These are phyloP conservation scores for Helotiales sp. DNA, from an alignment of 2,329 filamentous ascomycete species.

Conservation along the genomic window DNA sequence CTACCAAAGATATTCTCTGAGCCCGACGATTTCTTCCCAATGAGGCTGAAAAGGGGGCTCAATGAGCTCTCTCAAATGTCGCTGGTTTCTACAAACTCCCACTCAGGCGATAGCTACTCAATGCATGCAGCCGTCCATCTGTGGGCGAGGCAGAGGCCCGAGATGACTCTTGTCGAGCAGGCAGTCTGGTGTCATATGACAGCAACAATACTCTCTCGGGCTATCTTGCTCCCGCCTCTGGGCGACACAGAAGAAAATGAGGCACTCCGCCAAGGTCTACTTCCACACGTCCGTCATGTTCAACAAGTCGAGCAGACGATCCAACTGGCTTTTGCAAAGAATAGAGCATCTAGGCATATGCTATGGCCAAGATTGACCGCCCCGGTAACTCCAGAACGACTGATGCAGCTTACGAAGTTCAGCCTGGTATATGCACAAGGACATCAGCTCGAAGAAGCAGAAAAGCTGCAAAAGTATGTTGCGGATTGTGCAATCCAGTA, in stretches of 20 bases:
- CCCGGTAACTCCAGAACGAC: conserved; percentile 7
- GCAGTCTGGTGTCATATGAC: conserved; percentile 19
- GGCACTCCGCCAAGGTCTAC: conserved; percentile 12
- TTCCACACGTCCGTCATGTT: conserved; percentile 18
- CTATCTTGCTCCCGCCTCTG: conserved; percentile 15
- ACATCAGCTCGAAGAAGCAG: conserved; percentile 17
- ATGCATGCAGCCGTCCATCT: conserved; percentile 18
- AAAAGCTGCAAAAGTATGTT: neutral
- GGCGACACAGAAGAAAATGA: conserved; percentile 11
- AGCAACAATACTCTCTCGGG: conserved; percentile 12
- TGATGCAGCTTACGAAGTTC: conserved; percentile 15
- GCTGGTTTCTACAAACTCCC: conserved; percentile 10
- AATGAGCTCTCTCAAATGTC: conserved; percentile 15
- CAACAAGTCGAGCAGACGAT: conserved; percentile 18
- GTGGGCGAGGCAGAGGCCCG: conserved; percentile 17
- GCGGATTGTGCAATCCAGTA: neutral
- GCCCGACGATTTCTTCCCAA: neutral
- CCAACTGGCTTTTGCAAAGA: conserved; percentile 13
- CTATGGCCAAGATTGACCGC: conserved; percentile 6
- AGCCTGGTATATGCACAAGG: conserved; percentile 18
- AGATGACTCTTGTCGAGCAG: conserved; percentile 17
- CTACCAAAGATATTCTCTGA: conserved; percentile 10
- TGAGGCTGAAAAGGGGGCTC: conserved; percentile 8
- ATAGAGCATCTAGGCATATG: conserved; percentile 14
- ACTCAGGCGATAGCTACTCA: conserved; percentile 11